Percentiles rank a stretch among this genome's conserved stretches.
Evolutionary conservation across 2,329 filamentous ascomycete genomes (phyloP).

Genomic region (Boeremia lycopersici): DNA sequence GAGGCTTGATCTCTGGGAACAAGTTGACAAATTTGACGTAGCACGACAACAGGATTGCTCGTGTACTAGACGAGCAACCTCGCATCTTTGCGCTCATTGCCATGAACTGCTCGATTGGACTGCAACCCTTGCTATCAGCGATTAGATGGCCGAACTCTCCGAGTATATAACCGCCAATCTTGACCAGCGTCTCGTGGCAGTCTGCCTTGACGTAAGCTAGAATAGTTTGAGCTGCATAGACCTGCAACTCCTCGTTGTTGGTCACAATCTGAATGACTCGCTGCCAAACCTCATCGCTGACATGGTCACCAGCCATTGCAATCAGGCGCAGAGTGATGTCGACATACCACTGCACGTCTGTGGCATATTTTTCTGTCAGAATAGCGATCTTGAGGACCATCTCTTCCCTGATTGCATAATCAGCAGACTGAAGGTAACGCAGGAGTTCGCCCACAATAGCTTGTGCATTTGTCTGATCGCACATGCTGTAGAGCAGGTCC

Average conservation of each 20-base stretch:
- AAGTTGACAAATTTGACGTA: constrained; percentile 98
- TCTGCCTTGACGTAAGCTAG: constrained; percentile 92
- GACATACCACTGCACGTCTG: constrained; percentile 98
- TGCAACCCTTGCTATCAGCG: constrained; percentile 88
- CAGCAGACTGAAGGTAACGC: constrained; percentile 92
- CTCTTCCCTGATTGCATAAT: constrained; percentile 97
- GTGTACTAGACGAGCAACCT: constrained; percentile 84
- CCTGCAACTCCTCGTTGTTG: constrained; percentile 97
- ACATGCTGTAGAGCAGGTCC: constrained; percentile 99
- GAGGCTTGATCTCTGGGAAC: constrained; percentile 97
- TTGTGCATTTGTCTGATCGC: constrained; percentile 90
- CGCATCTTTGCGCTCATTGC: constrained; percentile 89
- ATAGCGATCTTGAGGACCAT: constrained; percentile 99
- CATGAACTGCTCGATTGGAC: constrained; percentile 95
- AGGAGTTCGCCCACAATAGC: constrained; percentile 92
- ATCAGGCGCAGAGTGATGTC: constrained; percentile 94
- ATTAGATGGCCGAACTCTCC: constrained; percentile 98
- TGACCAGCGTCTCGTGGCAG: constrained; percentile 95
- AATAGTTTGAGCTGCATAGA: constrained; percentile 93
- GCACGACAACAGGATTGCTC: constrained; percentile 91
- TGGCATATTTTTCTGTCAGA: constrained; percentile 96
- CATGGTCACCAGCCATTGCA: constrained; percentile 95
- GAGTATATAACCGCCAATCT: constrained; percentile 94
- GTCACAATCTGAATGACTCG: constrained; percentile 98
- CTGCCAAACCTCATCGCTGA: constrained; percentile 99